phyloP scores from a whole-genome alignment of 768 basidiomycete species.

The Melanogaster broomeanus region DNA sequence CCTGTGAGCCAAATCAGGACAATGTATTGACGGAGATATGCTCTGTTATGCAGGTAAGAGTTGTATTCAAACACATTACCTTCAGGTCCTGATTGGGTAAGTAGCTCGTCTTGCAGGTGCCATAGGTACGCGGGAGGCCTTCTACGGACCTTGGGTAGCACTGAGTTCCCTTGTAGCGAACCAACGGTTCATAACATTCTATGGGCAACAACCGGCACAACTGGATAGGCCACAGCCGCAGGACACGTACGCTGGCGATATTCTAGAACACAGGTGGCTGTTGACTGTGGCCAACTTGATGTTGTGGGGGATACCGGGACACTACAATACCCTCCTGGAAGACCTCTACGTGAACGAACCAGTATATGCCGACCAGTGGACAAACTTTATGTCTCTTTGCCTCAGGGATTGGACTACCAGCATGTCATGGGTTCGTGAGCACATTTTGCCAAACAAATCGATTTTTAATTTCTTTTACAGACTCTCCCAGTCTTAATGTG shows the following conservation, averaged over 20 bases:
- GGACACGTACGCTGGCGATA: constrained; percentile 43
- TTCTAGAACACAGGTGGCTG: constrained; percentile 37
- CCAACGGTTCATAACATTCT: constrained; percentile 55
- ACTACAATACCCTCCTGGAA: constrained; percentile 45
- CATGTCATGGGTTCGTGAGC: constrained; percentile 40
- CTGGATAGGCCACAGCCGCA: constrained; percentile 56
- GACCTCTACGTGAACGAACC: constrained; percentile 55
- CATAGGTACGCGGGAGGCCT: constrained; percentile 35
- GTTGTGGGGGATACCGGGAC: constrained; percentile 48
- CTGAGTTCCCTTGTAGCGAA: constrained; percentile 36
- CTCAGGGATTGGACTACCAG: constrained; percentile 52
- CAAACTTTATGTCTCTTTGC: constrained; percentile 44
- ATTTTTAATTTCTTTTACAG: constrained; percentile 16
- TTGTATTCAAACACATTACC: not conserved
- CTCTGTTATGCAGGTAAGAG: constrained; percentile 45
- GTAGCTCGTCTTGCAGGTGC: constrained; percentile 51
- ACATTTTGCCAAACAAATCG: not conserved
- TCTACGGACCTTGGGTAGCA: not conserved
- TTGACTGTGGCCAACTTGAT: constrained; percentile 37
- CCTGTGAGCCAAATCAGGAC: constrained; percentile 22
- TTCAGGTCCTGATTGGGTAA: constrained; percentile 4
- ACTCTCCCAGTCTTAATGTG: constrained; percentile 28
- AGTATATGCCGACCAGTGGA: constrained; percentile 57
- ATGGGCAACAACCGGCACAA: constrained; percentile 56
- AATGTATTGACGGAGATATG: constrained; percentile 43